phyloP scores from a whole-genome alignment of 169 alveolate species.

The Plasmodium chabaudi region DNA sequence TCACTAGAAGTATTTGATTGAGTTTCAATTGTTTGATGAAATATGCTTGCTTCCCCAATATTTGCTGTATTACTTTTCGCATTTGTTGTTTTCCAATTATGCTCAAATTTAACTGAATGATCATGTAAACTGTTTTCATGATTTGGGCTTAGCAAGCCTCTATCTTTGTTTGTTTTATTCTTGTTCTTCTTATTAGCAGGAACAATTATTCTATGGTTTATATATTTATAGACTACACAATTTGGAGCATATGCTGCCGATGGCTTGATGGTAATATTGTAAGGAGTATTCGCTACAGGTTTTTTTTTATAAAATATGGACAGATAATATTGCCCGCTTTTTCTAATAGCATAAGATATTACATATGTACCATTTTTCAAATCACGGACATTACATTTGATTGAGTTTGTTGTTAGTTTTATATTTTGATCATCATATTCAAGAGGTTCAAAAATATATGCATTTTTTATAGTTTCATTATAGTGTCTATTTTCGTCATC shows the following conservation, averaged over 20 bases:
- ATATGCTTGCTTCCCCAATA: neutral
- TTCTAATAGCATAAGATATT: constrained; percentile 36
- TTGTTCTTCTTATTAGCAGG: neutral
- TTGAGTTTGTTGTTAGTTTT: constrained; percentile 23
- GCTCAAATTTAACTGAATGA: neutral
- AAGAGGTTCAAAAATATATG: constrained; percentile 12
- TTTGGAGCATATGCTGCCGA: constrained; percentile 40
- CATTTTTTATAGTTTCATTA: constrained; percentile 55
- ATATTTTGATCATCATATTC: constrained; percentile 21
- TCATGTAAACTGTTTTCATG: neutral
- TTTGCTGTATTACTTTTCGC: neutral
- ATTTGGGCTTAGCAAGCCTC: neutral
- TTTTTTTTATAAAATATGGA: constrained; percentile 59
- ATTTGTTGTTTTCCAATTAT: neutral
- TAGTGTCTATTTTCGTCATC: neutral
- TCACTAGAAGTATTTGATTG: neutral
- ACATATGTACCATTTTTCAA: constrained; percentile 68
- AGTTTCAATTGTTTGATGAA: neutral
- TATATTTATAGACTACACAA: constrained; percentile 42
- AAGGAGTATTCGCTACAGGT: constrained; percentile 47
- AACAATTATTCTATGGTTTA: constrained; percentile 1
- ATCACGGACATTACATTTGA: constrained; percentile 43
- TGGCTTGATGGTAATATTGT: constrained; percentile 47
- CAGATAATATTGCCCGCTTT: constrained; percentile 43
- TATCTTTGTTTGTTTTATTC: neutral